These are phyloP conservation scores for Luffa aegyptiaca DNA, from an alignment of 306 rosid species.

Conservation along the genomic window DNA sequence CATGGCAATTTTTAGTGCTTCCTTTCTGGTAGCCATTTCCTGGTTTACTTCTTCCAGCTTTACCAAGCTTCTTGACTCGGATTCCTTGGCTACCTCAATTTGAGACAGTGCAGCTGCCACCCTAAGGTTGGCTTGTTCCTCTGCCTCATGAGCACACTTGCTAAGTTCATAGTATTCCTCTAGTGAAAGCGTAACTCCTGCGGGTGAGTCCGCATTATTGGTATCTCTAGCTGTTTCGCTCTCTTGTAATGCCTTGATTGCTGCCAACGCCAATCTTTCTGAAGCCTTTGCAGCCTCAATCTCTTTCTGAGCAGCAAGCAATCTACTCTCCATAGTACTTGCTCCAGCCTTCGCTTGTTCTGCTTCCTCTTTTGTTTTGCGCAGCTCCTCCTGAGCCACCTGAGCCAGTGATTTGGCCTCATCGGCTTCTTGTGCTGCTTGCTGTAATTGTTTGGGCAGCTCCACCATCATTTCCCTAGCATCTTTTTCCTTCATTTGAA, in stretches of 20 bases:
- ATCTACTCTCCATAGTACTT: conserved; percentile 75
- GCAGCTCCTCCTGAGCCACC: conserved; percentile 57
- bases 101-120: conserved; percentile 66
- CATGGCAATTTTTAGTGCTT: conserved; percentile 66
- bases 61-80: conserved; percentile 66
- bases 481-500: conserved; percentile 93
- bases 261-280: conserved; percentile 75
- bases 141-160: conserved; percentile 87
- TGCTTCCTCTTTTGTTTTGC: conserved; percentile 64
- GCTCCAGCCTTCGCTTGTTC: conserved; percentile 96
- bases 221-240: conserved; percentile 59
- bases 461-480: conserved; percentile 63
- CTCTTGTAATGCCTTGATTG: conserved; percentile 91
- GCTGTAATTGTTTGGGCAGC: conserved; percentile 72
- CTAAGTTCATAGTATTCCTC: conserved; percentile 96
- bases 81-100: conserved; percentile 67
- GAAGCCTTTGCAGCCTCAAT: conserved; percentile 96
- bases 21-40: conserved; percentile 70
- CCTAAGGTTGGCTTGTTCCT: conserved; percentile 71
- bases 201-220: conserved; percentile 38
- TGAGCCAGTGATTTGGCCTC: conserved; percentile 70
- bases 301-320: conserved; percentile 83
- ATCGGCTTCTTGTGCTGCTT: conserved; percentile 73
- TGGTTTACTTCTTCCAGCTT: conserved; percentile 67
- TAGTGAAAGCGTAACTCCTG: conserved; percentile 68